These are phyloP conservation scores for Suillus clintonianus DNA, from an alignment of 768 basidiomycete species.

Conservation along the genomic window DNA sequence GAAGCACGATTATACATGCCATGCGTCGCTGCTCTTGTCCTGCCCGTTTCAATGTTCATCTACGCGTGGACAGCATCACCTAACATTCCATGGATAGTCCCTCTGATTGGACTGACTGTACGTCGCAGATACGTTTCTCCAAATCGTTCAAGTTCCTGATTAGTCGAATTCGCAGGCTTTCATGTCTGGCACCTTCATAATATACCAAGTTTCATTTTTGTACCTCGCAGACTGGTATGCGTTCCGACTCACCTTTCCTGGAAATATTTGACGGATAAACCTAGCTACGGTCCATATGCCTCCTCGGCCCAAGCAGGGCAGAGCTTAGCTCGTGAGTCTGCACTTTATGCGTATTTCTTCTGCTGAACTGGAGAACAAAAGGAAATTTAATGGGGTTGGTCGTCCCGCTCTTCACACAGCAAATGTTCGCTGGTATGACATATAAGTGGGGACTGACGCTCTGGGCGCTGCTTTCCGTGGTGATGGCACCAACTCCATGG, in stretches of 20 bases:
- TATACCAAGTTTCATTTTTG: slow-evolving; percentile 47
- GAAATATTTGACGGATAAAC: background rate
- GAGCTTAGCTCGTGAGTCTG: slow-evolving; percentile 43
- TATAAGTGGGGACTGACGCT: slow-evolving; percentile 52
- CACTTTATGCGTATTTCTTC: background rate
- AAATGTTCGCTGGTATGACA: slow-evolving; percentile 47
- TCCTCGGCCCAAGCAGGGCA: slow-evolving; percentile 58
- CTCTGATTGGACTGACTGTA: slow-evolving; percentile 23
- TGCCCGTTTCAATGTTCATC: slow-evolving; percentile 64
- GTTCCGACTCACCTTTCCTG: background rate
- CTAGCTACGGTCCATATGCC: slow-evolving; percentile 47
- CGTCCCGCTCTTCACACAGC: slow-evolving; percentile 52
- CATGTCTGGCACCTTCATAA: slow-evolving; percentile 39
- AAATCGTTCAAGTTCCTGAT: slow-evolving; percentile 5
- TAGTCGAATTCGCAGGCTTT: slow-evolving; percentile 35
- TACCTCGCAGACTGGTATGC: slow-evolving; percentile 55
- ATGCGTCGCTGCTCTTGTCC: slow-evolving; percentile 52
- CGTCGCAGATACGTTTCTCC: background rate
- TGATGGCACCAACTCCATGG: slow-evolving; percentile 49
- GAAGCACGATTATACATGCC: slow-evolving; percentile 64
- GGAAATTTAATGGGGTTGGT: slow-evolving; percentile 41
- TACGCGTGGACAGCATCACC: slow-evolving; percentile 69
- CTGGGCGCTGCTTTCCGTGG: slow-evolving; percentile 39
- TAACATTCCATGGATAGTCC: slow-evolving; percentile 60
- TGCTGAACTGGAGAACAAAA: slow-evolving; percentile 12